phyloP scores from a whole-genome alignment of 2,329 filamentous ascomycete genomes.

The Phoma sp. region DNA sequence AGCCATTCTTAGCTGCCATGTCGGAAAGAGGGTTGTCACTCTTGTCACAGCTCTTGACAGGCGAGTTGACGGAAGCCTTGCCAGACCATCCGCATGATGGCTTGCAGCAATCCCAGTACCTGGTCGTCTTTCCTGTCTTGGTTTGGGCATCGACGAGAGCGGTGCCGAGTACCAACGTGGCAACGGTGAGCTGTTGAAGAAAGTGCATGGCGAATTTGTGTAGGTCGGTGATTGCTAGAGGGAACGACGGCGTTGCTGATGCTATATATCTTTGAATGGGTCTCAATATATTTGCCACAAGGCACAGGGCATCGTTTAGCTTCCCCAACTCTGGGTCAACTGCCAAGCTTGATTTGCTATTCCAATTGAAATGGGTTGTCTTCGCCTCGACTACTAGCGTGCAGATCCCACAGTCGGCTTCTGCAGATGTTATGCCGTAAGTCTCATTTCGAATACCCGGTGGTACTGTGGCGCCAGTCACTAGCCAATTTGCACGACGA shows the following conservation, averaged over 20 bases:
- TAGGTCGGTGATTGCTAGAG: neutral
- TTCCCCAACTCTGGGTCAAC: neutral
- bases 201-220: slow-evolving; percentile 30
- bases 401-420: slow-evolving; percentile 13
- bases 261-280: neutral
- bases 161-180: slow-evolving; percentile 34
- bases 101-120: slow-evolving; percentile 70
- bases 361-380: neutral
- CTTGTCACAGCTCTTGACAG: slow-evolving; percentile 62
- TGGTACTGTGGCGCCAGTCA: slow-evolving; percentile 14
- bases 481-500: neutral
- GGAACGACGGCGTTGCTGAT: neutral
- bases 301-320: neutral
- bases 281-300: slow-evolving; percentile 1
- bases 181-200: slow-evolving; percentile 35
- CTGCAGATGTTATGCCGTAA: slow-evolving; percentile 9
- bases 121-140: slow-evolving; percentile 41
- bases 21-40: slow-evolving; percentile 62
- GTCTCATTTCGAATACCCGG: slow-evolving; percentile 16
- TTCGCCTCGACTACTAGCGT: neutral
- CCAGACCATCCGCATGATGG: slow-evolving; percentile 66
- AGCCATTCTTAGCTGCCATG: slow-evolving; percentile 58
- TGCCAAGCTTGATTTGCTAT: neutral
- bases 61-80: slow-evolving; percentile 61
- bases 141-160: slow-evolving; percentile 36